Percentiles rank a stretch among this genome's conserved stretches.
Evolutionary conservation across 2,329 filamentous ascomycete species (phyloP).

Genomic region (Aotearoamyces nothofagi): DNA sequence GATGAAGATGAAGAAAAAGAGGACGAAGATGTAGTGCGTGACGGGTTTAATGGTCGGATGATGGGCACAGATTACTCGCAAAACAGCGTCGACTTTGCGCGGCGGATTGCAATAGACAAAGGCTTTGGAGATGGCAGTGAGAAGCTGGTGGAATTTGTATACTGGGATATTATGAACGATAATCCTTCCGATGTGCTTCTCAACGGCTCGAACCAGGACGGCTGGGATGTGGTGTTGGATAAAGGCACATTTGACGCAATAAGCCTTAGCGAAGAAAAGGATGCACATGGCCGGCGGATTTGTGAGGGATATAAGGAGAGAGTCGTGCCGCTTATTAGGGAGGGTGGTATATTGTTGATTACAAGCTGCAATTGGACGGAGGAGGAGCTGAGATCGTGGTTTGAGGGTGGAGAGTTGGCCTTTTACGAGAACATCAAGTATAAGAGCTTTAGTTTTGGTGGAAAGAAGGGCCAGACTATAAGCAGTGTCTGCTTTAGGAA

Average conservation of each 20-base stretch:
- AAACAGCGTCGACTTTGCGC: constrained; percentile 59
- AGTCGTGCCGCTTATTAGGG: constrained; percentile 52
- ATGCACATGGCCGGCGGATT: constrained; percentile 38
- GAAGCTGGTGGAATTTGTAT: constrained; percentile 27
- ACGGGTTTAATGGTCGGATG: constrained; percentile 47
- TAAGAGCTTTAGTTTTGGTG: constrained; percentile 77
- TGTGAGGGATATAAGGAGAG: constrained; percentile 62
- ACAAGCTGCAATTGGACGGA: constrained; percentile 99
- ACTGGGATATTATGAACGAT: constrained; percentile 32
- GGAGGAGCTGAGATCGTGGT: constrained; percentile 69
- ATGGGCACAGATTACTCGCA: constrained; percentile 81
- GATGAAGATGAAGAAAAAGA: constrained; percentile 7
- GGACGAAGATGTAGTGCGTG: constrained; percentile 1
- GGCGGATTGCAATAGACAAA: constrained; percentile 36
- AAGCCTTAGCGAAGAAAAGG: constrained; percentile 48
- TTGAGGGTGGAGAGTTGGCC: constrained; percentile 33
- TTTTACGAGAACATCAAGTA: constrained; percentile 63
- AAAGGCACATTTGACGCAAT: constrained; percentile 98
- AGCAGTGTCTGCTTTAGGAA: constrained; percentile 70
- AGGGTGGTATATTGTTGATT: constrained; percentile 61
- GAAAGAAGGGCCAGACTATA: constrained; percentile 75
- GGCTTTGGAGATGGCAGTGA: constrained; percentile 14
- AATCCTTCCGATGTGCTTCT: constrained; percentile 19
- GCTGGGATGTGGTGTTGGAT: constrained; percentile 88
- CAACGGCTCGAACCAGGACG: constrained; percentile 17